Conservation (phyloP, 768 basidiomycete species). For the Hortiboletus flavorubellus region DNA sequence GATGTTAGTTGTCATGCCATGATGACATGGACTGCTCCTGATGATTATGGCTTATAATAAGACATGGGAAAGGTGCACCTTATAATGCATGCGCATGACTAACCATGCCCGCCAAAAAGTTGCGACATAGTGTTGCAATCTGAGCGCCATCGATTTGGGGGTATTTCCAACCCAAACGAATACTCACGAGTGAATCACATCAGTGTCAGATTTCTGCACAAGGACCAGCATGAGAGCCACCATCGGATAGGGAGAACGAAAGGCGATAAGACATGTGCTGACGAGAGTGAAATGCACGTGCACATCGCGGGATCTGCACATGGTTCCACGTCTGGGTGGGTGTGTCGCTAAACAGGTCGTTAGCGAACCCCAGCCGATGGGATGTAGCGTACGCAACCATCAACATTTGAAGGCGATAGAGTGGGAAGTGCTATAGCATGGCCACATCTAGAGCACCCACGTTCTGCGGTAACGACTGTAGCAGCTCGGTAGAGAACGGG, state of each 20-base stretch:
- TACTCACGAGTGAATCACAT: not conserved
- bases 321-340: not conserved
- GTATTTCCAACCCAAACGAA: not conserved
- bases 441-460: not conserved
- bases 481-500: not conserved
- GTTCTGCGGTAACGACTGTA: not conserved
- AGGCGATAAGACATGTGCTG: not conserved
- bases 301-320: not conserved
- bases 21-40: too few relatives aligned
- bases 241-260: not conserved
- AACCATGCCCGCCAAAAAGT: too few relatives aligned
- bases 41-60: too few relatives aligned
- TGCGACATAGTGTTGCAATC: not conserved
- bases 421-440: not conserved
- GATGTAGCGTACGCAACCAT: not conserved
- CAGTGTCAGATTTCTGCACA: not conserved
- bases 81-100: too few relatives aligned
- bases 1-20: too few relatives aligned
- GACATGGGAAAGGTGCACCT: too few relatives aligned
- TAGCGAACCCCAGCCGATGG: slow-evolving; percentile 1
- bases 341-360: not conserved
- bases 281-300: not conserved
- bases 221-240: not conserved
- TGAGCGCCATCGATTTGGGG: not conserved
- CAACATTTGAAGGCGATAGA: slow-evolving; percentile 3